Conservation (phyloP, 495 filamentous ascomycete genomes). For the Paragyromitra xinjiangensis region DNA sequence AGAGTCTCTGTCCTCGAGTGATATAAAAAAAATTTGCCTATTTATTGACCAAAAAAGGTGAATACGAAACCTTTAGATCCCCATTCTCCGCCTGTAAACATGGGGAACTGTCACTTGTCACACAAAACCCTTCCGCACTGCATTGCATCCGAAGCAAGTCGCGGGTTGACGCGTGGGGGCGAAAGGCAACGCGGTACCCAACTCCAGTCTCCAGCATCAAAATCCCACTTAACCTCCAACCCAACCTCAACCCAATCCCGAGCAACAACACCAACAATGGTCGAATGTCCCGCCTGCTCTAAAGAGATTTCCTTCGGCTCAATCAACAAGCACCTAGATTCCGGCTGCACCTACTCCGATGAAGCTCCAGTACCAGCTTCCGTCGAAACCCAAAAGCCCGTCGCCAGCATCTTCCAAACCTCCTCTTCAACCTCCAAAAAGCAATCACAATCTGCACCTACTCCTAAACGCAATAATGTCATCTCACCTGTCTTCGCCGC, state of each 20-base stretch:
- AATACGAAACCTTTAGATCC: no score
- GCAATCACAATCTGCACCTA: slow-evolving; percentile 46
- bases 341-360: slow-evolving; percentile 68
- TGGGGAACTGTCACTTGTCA: not conserved
- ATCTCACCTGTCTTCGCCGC: slow-evolving; percentile 59
- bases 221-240: not conserved
- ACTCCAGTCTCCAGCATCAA: slow-evolving; percentile 3
- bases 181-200: slow-evolving; percentile 3
- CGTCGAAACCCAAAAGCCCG: slow-evolving; percentile 63
- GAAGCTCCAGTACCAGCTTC: slow-evolving; percentile 46
- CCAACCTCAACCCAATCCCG: not conserved
- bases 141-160: not conserved
- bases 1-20: no score
- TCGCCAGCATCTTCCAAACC: slow-evolving; percentile 79
- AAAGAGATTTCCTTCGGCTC: slow-evolving; percentile 75
- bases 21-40: no score
- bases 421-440: slow-evolving; percentile 53
- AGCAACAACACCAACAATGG: slow-evolving; percentile 61
- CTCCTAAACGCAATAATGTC: slow-evolving; percentile 59
- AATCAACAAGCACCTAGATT: slow-evolving; percentile 94
- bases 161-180: not conserved
- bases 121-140: not conserved
- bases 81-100: not conserved
- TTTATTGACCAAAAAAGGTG: no score
- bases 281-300: slow-evolving; percentile 86